Base-by-base conservation (phyloP, 768 basidiomycete genomes). In the Peribolospora baueri region DNA sequence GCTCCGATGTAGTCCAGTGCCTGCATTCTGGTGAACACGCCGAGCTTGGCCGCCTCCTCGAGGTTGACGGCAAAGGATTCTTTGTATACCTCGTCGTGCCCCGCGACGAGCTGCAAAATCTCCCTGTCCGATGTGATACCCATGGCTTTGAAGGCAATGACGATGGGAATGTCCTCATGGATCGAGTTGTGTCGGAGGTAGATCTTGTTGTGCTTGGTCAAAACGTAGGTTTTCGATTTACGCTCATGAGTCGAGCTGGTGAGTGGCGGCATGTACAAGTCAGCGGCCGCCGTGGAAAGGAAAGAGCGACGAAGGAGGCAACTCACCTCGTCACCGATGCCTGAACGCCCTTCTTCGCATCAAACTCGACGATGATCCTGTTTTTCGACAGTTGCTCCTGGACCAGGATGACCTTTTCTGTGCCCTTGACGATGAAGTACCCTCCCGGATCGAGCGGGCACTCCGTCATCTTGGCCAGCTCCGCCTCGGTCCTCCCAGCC, bases 361-460 rank as follows among this genome's bases (percentile, higher is more conserved):
- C 93, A 5, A 81, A 83, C 71, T 97, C 93, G 58, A 98, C 93
- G 61, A 98, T 95, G 65, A 98, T 98, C 46, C 93, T 77, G 68
- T 98, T 97, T 74, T 97, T 97, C 74, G 85, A 90, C 64, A 97
- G 70, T 69, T 98, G 93, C 66, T 97, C 93, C 67, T 98, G 93
- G 5, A 98, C 91, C 58, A 98, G 73, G 61, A 98, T 98, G 62
- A 98, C 93, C 70, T 97, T 98, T 69, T 98, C 91, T 47, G 91
- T 98, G 43, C 91, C 91, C 69, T 90, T 95, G 52, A 98, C 93
- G 56, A 98, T 82, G 67, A 98, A 98, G 66, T 97, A 97, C 3
- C 93, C 93, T n/a, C 93, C 93, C 8, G 93, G 91, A 70, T 98
- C 93, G 56, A 97, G 73, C 3, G 93, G 93, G 67, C 93, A 98